phyloP scores from a whole-genome alignment of 257 asterid species.

The Ophiorrhiza pumila region DNA sequence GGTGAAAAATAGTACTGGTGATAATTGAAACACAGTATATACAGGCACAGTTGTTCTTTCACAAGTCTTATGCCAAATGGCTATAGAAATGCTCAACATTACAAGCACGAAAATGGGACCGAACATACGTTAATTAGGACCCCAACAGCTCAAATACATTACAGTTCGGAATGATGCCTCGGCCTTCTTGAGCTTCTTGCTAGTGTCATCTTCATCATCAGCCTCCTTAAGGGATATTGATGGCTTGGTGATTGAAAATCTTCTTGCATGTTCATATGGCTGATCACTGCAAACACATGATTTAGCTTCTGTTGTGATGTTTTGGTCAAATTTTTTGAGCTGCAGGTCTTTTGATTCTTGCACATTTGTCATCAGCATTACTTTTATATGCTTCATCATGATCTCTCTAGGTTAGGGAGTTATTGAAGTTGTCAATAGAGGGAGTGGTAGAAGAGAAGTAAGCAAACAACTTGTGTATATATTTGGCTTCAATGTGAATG shows the following conservation, averaged over 20 bases:
- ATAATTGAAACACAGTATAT: neutral
- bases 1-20: neutral
- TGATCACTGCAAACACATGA: neutral
- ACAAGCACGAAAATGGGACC: neutral
- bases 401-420: neutral
- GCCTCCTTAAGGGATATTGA: neutral
- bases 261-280: neutral
- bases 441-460: neutral
- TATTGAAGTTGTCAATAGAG: neutral
- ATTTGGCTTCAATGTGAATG: neutral
- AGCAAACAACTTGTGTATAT: neutral
- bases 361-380: neutral
- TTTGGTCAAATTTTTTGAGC: neutral
- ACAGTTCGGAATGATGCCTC: conserved; percentile 28
- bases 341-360: neutral
- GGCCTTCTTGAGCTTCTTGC: conserved; percentile 20
- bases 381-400: conserved; percentile 7
- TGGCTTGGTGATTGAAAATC: neutral
- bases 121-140: conserved; percentile 16
- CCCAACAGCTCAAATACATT: conserved; percentile 30
- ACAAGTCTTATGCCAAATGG: neutral
- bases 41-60: neutral
- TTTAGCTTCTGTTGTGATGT: neutral
- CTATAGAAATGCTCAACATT: neutral
- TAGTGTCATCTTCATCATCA: conserved; percentile 6